Conservation (phyloP, 2,329 filamentous ascomycete species). For the Verticillium longisporum region DNA sequence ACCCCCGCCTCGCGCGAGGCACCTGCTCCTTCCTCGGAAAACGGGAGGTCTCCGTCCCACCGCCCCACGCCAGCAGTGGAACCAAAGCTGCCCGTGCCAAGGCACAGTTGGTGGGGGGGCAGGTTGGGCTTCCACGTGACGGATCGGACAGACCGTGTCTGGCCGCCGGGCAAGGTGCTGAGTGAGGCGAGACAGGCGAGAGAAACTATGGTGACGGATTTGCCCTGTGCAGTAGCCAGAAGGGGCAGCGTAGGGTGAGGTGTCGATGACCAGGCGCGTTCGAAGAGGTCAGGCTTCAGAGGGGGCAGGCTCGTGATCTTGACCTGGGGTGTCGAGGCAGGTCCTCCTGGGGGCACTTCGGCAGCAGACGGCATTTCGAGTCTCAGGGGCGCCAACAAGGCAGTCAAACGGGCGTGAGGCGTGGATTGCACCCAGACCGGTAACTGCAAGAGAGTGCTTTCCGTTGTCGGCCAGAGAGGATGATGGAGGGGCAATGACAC, state of each 20-base stretch:
- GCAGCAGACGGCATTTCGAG: neutral
- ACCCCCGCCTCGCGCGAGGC: conserved; percentile 42
- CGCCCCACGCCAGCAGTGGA: conserved; percentile 82
- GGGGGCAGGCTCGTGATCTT: conserved; percentile 38
- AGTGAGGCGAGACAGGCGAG: conserved; percentile 73
- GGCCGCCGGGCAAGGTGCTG: conserved; percentile 75
- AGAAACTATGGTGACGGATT: conserved; percentile 84
- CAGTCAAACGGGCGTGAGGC: neutral
- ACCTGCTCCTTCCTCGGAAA: conserved; percentile 21
- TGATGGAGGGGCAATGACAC: neutral
- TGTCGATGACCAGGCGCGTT: conserved; percentile 77
- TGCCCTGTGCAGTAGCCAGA: conserved; percentile 81
- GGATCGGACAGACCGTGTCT: conserved; percentile 82
- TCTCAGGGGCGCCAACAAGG: neutral
- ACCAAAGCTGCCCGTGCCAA: conserved; percentile 92
- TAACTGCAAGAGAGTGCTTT: neutral
- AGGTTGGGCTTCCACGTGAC: conserved; percentile 74
- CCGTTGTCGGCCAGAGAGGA: neutral
- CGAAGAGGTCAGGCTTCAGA: conserved; percentile 50
- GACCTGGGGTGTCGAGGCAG: neutral
- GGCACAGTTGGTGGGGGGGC: conserved; percentile 57
- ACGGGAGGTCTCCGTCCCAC: conserved; percentile 42
- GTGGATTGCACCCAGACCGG: neutral
- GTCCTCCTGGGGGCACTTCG: neutral
- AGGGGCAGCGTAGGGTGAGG: conserved; percentile 85